Evolutionary conservation across 352 stramenopile genomes (phyloP).

Genomic region (Thalassiosira mediterranea): DNA sequence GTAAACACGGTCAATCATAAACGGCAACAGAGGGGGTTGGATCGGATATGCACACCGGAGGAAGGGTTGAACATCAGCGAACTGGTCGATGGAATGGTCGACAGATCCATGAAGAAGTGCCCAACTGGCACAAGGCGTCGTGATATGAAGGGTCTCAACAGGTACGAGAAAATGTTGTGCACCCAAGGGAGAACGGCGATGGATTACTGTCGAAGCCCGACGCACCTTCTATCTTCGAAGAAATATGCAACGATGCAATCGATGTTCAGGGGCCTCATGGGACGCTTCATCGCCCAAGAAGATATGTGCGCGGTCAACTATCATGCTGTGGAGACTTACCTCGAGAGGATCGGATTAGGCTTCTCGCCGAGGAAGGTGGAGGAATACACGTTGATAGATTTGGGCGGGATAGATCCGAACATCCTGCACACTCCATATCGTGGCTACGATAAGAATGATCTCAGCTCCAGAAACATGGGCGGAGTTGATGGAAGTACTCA

Average conservation of each 20-base stretch:
- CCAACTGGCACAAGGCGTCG: slow-evolving; percentile 10
- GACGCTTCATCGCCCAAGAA: slow-evolving; percentile 41
- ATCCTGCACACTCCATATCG: too few relatives aligned
- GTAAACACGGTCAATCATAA: slow-evolving; percentile 26
- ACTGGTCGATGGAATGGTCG: slow-evolving; percentile 40
- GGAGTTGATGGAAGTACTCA: slow-evolving; percentile 30
- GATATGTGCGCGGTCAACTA: slow-evolving; percentile 33
- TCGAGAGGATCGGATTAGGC: slow-evolving; percentile 42
- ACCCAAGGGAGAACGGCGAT: slow-evolving; percentile 24
- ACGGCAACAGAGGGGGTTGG: slow-evolving; percentile 6
- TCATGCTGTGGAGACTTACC: too few relatives aligned
- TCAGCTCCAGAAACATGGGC: too few relatives aligned
- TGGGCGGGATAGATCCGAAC: slow-evolving; percentile 41
- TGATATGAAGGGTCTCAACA: too few relatives aligned
- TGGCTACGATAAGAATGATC: too few relatives aligned
- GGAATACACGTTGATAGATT: slow-evolving; percentile 48
- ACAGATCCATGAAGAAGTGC: slow-evolving; percentile 29
- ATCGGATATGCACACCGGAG: slow-evolving; percentile 23
- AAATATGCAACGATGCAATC: slow-evolving; percentile 53
- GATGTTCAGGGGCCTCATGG: slow-evolving; percentile 55
- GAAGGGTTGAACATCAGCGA: slow-evolving; percentile 48
- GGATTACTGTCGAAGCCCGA: slow-evolving; percentile 31
- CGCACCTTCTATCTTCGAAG: slow-evolving; percentile 24
- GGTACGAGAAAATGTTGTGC: slow-evolving; percentile 31
- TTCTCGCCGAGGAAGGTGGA: slow-evolving; percentile 45